Conservation (phyloP, 768 basidiomycete species). For the Suillus subalutaceus region DNA sequence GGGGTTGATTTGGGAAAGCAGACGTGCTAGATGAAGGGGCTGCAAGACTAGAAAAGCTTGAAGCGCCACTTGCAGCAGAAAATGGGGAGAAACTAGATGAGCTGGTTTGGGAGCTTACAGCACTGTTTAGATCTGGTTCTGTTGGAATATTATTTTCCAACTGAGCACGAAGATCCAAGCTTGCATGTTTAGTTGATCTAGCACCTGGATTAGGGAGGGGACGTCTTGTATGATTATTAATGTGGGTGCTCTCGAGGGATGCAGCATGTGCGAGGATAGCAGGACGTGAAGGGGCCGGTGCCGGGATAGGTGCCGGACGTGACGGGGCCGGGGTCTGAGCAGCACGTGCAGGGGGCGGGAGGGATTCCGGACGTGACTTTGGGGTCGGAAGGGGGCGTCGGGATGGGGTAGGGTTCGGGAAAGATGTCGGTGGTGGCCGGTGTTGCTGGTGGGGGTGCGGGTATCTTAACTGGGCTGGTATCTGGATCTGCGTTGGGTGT, state of each 20-base stretch:
- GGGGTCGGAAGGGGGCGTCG: slow-evolving; percentile 34
- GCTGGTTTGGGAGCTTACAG: not conserved
- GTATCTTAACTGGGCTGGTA: slow-evolving; percentile 15
- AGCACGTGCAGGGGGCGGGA: slow-evolving; percentile 25
- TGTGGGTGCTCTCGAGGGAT: slow-evolving; percentile 18
- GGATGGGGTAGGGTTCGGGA: slow-evolving; percentile 15
- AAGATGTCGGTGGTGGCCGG: slow-evolving; percentile 20
- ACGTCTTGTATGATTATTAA: slow-evolving; percentile 10
- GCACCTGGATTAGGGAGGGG: slow-evolving; percentile 16
- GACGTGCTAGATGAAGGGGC: not conserved
- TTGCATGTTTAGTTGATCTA: slow-evolving; percentile 22
- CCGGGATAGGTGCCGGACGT: slow-evolving; percentile 20
- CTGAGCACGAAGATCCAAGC: slow-evolving; percentile 24
- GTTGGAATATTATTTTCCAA: not conserved
- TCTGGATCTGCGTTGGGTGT: slow-evolving; percentile 14
- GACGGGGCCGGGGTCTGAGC: slow-evolving; percentile 16
- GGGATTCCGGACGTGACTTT: slow-evolving; percentile 29
- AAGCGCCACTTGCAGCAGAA: not conserved
- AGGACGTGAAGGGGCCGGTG: slow-evolving; percentile 35
- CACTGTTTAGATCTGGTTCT: slow-evolving; percentile 2
- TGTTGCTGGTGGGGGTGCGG: slow-evolving; percentile 17
- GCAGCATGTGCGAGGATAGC: slow-evolving; percentile 28
- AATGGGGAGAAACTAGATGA: slow-evolving; percentile 1
- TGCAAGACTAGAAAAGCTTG: not conserved
- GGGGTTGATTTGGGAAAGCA: not conserved